Evolutionary conservation across 2,329 filamentous ascomycete species (phyloP).

Genomic region (Diaporthe aspalathi): DNA sequence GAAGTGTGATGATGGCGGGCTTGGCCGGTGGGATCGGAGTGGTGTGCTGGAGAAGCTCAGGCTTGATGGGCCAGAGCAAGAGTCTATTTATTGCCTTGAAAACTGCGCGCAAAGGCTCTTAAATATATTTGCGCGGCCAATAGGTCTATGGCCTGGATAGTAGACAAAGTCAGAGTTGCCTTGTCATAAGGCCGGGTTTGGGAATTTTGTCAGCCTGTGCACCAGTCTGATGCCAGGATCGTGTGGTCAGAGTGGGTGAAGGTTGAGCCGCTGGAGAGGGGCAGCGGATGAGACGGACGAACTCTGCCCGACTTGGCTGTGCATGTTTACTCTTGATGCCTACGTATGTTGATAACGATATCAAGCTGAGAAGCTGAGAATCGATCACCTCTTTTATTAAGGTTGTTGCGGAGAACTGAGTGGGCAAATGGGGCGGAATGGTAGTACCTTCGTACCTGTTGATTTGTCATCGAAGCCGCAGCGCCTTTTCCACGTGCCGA

Average conservation of each 20-base stretch:
- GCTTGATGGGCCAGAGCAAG: not conserved
- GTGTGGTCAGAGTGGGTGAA: not conserved
- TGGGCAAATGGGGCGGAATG: not conserved
- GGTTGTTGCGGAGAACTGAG: not conserved
- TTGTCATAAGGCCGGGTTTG: no score
- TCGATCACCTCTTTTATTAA: no score
- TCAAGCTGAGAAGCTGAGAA: not conserved
- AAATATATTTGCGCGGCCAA: not conserved
- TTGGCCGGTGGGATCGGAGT: not conserved
- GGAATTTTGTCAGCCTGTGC: not conserved
- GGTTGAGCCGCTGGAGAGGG: not conserved
- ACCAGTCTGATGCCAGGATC: not conserved
- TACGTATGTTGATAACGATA: not conserved
- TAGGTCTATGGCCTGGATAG: conserved; percentile 2
- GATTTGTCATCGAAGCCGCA: conserved; percentile 23
- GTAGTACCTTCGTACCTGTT: not conserved
- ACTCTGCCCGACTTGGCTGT: not conserved
- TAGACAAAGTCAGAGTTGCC: not conserved
- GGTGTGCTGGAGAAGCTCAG: not conserved
- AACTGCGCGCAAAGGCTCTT: not conserved
- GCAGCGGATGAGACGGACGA: not conserved
- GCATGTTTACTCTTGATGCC: not conserved
- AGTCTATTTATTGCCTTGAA: not conserved
- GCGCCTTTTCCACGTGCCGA: conserved; percentile 26
- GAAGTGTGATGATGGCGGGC: not conserved